These are phyloP conservation scores for Phytopythium helicoides DNA, from an alignment of 352 stramenopile species.

Conservation along the genomic window DNA sequence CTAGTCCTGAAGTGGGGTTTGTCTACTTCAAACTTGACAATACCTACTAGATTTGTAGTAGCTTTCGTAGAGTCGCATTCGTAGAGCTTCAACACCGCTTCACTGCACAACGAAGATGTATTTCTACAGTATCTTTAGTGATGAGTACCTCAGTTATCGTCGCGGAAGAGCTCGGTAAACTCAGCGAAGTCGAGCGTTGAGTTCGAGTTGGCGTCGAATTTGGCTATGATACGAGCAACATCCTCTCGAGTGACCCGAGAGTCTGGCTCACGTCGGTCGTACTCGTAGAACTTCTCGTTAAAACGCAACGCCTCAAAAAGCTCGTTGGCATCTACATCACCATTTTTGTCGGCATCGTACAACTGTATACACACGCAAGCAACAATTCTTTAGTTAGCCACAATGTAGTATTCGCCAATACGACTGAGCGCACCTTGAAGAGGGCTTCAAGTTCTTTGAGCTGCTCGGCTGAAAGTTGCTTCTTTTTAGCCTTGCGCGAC, in stretches of 20 bases:
- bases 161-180: constrained; percentile 80
- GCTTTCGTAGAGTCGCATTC: too few relatives aligned
- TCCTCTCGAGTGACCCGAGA: constrained; percentile 49
- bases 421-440: constrained; percentile 40
- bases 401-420: neutral
- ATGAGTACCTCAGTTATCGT: constrained; percentile 38
- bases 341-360: constrained; percentile 67
- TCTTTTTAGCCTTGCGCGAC: constrained; percentile 45
- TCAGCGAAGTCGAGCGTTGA: constrained; percentile 67
- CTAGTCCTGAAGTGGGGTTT: too few relatives aligned
- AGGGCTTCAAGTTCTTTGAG: constrained; percentile 59
- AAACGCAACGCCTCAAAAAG: constrained; percentile 62
- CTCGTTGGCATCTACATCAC: constrained; percentile 67
- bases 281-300: constrained; percentile 75
- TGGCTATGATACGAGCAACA: constrained; percentile 65
- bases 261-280: constrained; percentile 16
- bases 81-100: too few relatives aligned
- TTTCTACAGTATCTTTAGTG: neutral
- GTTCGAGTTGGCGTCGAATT: constrained; percentile 76
- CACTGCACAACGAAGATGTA: too few relatives aligned
- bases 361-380: constrained; percentile 18
- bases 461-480: constrained; percentile 51
- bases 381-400: neutral
- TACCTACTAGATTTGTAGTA: too few relatives aligned
- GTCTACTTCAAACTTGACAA: too few relatives aligned